These are phyloP conservation scores for Carpinus fangiana DNA, from an alignment of 306 rosid genomes.

Conservation along the genomic window DNA sequence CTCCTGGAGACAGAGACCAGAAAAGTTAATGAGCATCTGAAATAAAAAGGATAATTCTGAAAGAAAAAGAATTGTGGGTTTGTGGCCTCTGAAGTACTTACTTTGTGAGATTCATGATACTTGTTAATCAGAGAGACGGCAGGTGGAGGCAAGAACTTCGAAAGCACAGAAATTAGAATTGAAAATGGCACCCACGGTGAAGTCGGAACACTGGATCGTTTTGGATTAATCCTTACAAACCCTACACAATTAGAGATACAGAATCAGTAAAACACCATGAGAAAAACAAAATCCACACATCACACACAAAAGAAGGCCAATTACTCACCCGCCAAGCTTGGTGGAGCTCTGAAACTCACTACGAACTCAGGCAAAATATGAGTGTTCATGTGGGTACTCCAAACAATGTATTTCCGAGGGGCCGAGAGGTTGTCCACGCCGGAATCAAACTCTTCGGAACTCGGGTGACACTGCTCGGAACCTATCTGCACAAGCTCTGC, in stretches of 20 bases:
- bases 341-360: constrained; percentile 60
- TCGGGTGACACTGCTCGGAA: constrained; percentile 54
- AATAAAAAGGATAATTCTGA: background rate
- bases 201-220: constrained; percentile 48
- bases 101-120: constrained; percentile 53
- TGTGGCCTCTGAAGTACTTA: constrained; percentile 30
- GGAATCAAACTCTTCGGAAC: constrained; percentile 66
- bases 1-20: constrained; percentile 44
- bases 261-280: background rate
- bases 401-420: constrained; percentile 64
- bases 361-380: constrained; percentile 73
- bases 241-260: constrained; percentile 41
- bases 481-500: constrained; percentile 56
- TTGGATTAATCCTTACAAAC: constrained; percentile 26
- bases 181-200: constrained; percentile 92
- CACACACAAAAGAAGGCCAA: background rate
- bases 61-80: background rate
- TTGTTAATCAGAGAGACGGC: constrained; percentile 47
- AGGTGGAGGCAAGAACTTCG: constrained; percentile 52
- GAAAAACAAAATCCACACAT: background rate
- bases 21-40: background rate
- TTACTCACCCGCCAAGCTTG: constrained; percentile 45
- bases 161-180: constrained; percentile 55
- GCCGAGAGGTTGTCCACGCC: constrained; percentile 55
- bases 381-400: constrained; percentile 73